Evolutionary conservation across 1,284 basidiomycete species (phyloP), one percentile per base, ranked within the genome.

Genomic region (Tranzscheliella williamsii): DNA sequence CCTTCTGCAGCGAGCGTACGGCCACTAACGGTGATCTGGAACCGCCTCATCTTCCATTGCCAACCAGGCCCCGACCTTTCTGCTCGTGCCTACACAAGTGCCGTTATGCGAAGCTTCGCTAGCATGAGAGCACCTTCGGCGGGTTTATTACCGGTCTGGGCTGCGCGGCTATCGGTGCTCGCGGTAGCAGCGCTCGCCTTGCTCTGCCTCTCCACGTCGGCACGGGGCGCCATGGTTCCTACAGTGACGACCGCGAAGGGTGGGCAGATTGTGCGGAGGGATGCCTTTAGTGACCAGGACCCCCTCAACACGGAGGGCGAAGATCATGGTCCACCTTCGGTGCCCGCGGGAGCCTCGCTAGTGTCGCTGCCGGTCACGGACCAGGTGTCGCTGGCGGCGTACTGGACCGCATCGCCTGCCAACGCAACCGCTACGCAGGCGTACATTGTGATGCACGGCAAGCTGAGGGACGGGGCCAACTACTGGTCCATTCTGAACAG

Each of bases 371-470:
- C 51, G 30, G 54, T 76, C 22, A 27, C 44, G 13, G 43, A 62
- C n/a, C 16, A 53, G 18, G 26, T 68, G 22, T 50, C 46, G 3
- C 17, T 63, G 5, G 61, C 69, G 1, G 42, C 37, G 7, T 76
- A 72, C 52, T 73, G 66, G 67, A 63, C 68, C 0, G 35, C 43
- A 18, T 42, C 50, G 7, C 56, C 60, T 4, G 38, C 57, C 24
- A 58, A 76, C 27, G 13, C 33, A 4, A 65, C 58, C 7, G 67
- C 57, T 0, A 53, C 53, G 21, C 52, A 65, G 15, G 73, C 72
- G 16, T 74, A 48, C 47, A 52, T 76, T 30, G 72, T 75, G 69
- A 69, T 76, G 60, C 74, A 76, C 44, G 74, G 73, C 32, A 64
- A 67, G 38, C 38, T 67, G 9, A 58, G 73, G 5, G 49, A 75